Percentiles rank a stretch among this genome's conserved stretches.
phyloP scores from a whole-genome alignment of 345 rosid species.

The Linum usitatissimum region DNA sequence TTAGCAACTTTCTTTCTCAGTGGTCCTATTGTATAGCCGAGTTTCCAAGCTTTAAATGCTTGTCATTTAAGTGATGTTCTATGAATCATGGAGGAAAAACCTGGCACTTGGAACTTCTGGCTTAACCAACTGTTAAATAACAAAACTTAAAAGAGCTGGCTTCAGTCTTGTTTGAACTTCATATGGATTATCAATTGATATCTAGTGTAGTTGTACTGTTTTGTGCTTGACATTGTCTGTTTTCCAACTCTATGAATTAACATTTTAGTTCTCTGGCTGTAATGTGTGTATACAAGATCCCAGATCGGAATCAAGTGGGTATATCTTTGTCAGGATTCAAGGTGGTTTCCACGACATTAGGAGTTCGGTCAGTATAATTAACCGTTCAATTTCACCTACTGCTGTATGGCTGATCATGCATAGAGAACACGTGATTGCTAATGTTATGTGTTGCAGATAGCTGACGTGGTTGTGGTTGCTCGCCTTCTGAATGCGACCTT shows the following conservation, averaged over 20 bases:
- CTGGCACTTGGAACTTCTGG: too few species aligned
- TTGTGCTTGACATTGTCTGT: not conserved
- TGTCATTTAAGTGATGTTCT: not conserved
- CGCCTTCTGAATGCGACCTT: constrained; percentile 89
- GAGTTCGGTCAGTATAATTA: constrained; percentile 60
- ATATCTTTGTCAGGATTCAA: constrained; percentile 82
- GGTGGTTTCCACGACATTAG: constrained; percentile 98
- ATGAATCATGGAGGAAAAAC: too few species aligned
- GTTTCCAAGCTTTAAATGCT: not conserved
- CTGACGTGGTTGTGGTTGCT: constrained; percentile 70
- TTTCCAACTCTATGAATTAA: not conserved
- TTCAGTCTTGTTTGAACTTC: too few species aligned
- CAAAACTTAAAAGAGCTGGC: too few species aligned
- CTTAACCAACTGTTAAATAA: too few species aligned
- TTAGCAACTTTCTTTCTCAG: not conserved
- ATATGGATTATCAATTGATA: too few species aligned
- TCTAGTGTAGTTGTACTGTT: not conserved
- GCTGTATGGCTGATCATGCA: not conserved
- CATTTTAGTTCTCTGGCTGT: not conserved
- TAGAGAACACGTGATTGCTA: not conserved
- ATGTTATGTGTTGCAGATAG: constrained; percentile 36
- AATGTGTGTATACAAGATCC: constrained; percentile 42
- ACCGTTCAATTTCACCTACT: not conserved
- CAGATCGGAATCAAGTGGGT: constrained; percentile 47
- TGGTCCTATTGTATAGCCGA: not conserved